A percentile compares a stretch with the other conserved stretches of the same genome.
phyloP scores from a whole-genome alignment of 2,329 filamentous ascomycete genomes.

The Botryotinia globosa region DNA sequence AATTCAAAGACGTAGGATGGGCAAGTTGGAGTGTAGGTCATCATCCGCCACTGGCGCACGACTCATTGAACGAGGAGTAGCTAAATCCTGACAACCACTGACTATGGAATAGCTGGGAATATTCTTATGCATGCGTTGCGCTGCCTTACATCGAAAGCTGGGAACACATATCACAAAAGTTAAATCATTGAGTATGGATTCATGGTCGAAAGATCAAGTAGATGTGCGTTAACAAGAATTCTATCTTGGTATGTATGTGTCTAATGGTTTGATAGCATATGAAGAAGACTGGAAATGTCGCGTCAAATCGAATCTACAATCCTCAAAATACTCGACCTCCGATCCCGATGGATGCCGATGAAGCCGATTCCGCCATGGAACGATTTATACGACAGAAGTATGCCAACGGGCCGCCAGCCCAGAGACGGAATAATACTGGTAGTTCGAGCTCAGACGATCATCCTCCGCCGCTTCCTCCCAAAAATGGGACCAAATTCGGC shows the following conservation, averaged over 20 bases:
- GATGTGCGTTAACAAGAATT: conserved; percentile 60
- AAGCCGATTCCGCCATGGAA: conserved; percentile 92
- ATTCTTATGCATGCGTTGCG: conserved; percentile 97
- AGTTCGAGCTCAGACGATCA: conserved; percentile 54
- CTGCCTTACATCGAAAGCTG: conserved; percentile 89
- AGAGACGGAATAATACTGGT: conserved; percentile 42
- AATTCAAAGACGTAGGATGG: conserved; percentile 33
- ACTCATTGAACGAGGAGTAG: background rate
- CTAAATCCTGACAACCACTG: conserved; percentile 25
- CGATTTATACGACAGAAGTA: conserved; percentile 95
- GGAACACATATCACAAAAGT: conserved; percentile 98
- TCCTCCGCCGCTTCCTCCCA: conserved; percentile 57
- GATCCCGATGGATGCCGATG: conserved; percentile 85
- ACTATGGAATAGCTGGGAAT: conserved; percentile 69
- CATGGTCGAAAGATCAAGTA: conserved; percentile 92
- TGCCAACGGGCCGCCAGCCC: conserved; percentile 55
- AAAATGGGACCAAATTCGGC: conserved; percentile 57
- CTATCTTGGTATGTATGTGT: background rate
- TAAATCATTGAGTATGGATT: conserved; percentile 98
- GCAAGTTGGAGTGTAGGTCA: conserved; percentile 40
- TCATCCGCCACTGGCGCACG: conserved; percentile 1
- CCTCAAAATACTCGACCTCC: conserved; percentile 78
- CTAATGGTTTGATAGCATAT: conserved; percentile 64
- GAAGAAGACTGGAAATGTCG: conserved; percentile 83
- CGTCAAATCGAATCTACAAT: conserved; percentile 88